Evolutionary conservation across 2,329 filamentous ascomycete species (phyloP).

Genomic region (Cercospora brassicicola): DNA sequence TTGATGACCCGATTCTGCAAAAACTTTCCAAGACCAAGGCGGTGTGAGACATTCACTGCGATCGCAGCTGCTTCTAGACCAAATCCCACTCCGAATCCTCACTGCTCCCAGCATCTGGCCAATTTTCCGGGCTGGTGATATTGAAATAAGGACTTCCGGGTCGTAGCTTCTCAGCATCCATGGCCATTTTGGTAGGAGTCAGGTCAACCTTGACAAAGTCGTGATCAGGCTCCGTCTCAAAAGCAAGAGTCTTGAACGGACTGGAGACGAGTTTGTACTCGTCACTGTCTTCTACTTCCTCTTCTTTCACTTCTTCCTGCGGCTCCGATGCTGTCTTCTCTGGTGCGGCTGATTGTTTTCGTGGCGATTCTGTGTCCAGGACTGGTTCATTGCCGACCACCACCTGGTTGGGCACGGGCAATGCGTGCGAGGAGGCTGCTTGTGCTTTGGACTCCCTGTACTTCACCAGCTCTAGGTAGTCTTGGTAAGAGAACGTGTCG

Average conservation of each 20-base stretch:
- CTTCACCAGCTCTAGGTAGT: no score
- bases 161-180: not conserved
- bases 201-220: conserved; percentile 20
- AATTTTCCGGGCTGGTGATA: not conserved
- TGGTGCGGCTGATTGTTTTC: not conserved
- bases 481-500: no score
- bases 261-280: not conserved
- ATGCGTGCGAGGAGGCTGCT: no score
- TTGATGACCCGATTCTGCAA: not conserved
- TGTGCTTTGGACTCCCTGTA: no score
- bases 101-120: not conserved
- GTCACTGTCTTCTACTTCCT: not conserved
- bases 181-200: not conserved
- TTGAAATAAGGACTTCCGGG: not conserved
- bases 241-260: conserved; percentile 14
- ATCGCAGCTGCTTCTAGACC: not conserved
- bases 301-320: not conserved
- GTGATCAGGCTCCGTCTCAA: conserved; percentile 22
- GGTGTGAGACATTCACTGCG: not conserved
- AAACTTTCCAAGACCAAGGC: not conserved
- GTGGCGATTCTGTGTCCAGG: not conserved
- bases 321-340: not conserved
- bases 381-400: not conserved
- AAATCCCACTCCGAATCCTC: conserved; percentile 19
- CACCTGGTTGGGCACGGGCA: no score